Conservation (phyloP, 2,329 filamentous ascomycete species). For the Grosmannia huntii region DNA sequence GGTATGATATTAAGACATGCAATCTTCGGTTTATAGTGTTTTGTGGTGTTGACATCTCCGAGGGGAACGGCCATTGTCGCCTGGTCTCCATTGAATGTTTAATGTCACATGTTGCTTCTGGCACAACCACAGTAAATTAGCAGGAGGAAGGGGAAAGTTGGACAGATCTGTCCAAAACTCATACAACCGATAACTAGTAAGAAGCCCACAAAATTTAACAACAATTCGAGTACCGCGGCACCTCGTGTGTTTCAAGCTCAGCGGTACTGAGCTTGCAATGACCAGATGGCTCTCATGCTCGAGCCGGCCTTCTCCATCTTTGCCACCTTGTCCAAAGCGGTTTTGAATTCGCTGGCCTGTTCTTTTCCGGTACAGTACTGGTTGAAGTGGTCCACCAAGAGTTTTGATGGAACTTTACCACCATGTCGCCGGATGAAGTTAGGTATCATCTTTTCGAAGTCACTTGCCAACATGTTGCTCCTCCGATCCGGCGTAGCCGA, state of each 20-base stretch:
- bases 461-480: slow-evolving; percentile 34
- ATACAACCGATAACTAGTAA: not conserved
- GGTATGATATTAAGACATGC: slow-evolving; percentile 23
- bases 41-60: slow-evolving; percentile 59
- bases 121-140: slow-evolving; percentile 21
- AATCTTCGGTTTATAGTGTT: slow-evolving; percentile 7
- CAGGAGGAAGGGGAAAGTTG: not conserved
- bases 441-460: slow-evolving; percentile 61
- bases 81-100: slow-evolving; percentile 44
- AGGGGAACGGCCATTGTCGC: slow-evolving; percentile 53
- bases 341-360: slow-evolving; percentile 68
- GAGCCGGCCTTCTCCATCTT: slow-evolving; percentile 48
- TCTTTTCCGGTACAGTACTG: slow-evolving; percentile 57
- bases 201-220: not conserved
- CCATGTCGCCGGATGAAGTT: slow-evolving; percentile 68
- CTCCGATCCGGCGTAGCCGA: slow-evolving; percentile 26
- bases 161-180: not conserved
- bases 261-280: slow-evolving; percentile 25
- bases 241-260: slow-evolving; percentile 2
- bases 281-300: slow-evolving; percentile 41
- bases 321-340: slow-evolving; percentile 66
- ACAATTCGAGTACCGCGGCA: not conserved
- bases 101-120: slow-evolving; percentile 33
- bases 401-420: slow-evolving; percentile 67
- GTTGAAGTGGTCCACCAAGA: slow-evolving; percentile 84